Base-by-base conservation (phyloP, 768 basidiomycete genomes). In the Termitomyces sp. region DNA sequence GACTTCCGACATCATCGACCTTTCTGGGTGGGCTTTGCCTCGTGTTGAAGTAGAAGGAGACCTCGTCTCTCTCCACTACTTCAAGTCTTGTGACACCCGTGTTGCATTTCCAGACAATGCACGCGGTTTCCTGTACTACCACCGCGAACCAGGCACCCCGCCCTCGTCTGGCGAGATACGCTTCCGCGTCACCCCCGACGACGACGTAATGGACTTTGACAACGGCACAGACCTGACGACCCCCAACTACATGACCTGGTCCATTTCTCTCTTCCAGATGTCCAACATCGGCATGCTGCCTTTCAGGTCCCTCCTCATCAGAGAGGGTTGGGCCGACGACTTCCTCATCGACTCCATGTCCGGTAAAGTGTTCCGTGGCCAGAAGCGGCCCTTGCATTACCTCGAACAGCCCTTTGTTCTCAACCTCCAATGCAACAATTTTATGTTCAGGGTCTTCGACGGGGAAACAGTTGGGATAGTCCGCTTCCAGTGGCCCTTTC, bases 371-470 rank as follows among this genome's bases (percentile, higher is more conserved):
- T 9, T 4, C 18, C 35, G 28, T 1, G 26, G 12, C 18, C 26
- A 28, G 8, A 58, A 44, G 13, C 2, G 30, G 1, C 43, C n/a
- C 12, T 12, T 61, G 9, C 56, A 53, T 33, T 57, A 52, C 40
- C 5, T 57, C 4, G 50, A 57, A 16, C 60, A 61, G 36, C 60
- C 60, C 10, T 61, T 61, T 14, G 44, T 40, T 5, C 7, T 49
- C 16, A 16, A 48, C 23, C 10, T 61, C 26, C 33, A 46, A 2
- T 8, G 1, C 3, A 33, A 14, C 14, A 18, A 28, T 2, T 32
- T 30, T 7, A 4, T 26, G 18, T 26, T 35, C 16, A 20, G 40
- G 5, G 30, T 33, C 10, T 32, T 57, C 6, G 35, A 52, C 23
- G 44, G 50, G 2, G 9, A 36, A 14, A 35, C 26, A 10, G 5